phyloP scores from a whole-genome alignment of 225 moss, liverwort and hornwort species.

The Pseudisothecium myosuroides region DNA sequence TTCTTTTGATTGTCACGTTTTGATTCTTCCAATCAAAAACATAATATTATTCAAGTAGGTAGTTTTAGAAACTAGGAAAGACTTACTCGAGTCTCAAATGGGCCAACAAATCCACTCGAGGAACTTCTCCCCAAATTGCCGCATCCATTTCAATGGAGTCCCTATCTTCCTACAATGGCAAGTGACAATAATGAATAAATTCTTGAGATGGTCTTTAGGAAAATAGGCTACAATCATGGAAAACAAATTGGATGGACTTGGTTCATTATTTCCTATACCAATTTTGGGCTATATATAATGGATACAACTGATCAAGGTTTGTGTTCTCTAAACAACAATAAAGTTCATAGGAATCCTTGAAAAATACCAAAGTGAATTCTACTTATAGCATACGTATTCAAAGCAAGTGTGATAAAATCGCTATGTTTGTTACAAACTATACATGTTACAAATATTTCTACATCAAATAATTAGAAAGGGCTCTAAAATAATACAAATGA shows the following conservation, averaged over 20 bases:
- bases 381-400: not conserved
- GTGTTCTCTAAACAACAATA: no score
- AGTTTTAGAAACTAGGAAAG: accelerated
- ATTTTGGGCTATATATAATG: no score
- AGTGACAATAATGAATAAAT: not conserved
- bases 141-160: not conserved
- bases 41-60: no score
- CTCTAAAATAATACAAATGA: no score
- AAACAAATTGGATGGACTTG: not conserved
- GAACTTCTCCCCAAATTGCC: not conserved
- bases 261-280: not conserved
- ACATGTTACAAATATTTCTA: not conserved
- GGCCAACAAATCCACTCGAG: not conserved
- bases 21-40: not conserved
- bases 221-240: not conserved
- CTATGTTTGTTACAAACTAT: no score
- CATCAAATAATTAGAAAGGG: no score
- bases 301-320: not conserved
- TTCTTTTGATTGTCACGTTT: not conserved
- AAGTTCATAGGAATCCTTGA: not conserved
- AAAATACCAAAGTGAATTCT: not conserved
- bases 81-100: not conserved
- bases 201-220: not conserved
- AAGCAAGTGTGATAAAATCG: not conserved
- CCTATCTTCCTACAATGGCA: not conserved